Percentiles rank a stretch among this genome's conserved stretches.
phyloP scores from a whole-genome alignment of 208 protist species.

The Spongospora subterranea region DNA sequence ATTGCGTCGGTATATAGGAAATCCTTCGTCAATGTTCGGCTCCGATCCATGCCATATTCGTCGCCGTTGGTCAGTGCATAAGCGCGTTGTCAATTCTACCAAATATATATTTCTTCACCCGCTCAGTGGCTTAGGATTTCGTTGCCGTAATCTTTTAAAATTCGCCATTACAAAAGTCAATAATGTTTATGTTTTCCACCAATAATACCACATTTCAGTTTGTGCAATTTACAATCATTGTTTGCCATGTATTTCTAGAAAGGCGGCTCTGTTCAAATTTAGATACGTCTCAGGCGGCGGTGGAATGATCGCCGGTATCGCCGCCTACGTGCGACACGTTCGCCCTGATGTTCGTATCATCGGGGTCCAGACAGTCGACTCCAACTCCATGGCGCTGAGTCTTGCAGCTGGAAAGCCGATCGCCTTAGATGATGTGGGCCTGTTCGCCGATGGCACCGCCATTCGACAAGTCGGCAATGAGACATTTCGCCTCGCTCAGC shows the following conservation, averaged over 20 bases:
- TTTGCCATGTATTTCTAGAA: background rate
- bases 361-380: constrained; percentile 74
- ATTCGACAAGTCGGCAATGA: constrained; percentile 70
- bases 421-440: constrained; percentile 57
- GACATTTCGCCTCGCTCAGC: constrained; percentile 68
- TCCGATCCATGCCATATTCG: constrained; percentile 65
- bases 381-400: constrained; percentile 69
- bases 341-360: constrained; percentile 71
- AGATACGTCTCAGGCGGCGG: constrained; percentile 71
- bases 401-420: constrained; percentile 53
- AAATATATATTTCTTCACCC: no score
- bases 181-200: no score
- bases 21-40: constrained; percentile 79
- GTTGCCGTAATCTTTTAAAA: no score
- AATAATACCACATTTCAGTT: no score
- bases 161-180: no score
- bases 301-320: constrained; percentile 73
- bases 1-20: constrained; percentile 84
- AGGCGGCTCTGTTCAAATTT: constrained; percentile 68
- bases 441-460: constrained; percentile 77
- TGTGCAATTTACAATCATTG: no score
- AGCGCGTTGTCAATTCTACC: no score
- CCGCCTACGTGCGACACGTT: constrained; percentile 71
- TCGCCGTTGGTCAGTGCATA: background rate
- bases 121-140: no score